Conservation (phyloP, 306 rosid genomes). For the Luffa aegyptiaca region DNA sequence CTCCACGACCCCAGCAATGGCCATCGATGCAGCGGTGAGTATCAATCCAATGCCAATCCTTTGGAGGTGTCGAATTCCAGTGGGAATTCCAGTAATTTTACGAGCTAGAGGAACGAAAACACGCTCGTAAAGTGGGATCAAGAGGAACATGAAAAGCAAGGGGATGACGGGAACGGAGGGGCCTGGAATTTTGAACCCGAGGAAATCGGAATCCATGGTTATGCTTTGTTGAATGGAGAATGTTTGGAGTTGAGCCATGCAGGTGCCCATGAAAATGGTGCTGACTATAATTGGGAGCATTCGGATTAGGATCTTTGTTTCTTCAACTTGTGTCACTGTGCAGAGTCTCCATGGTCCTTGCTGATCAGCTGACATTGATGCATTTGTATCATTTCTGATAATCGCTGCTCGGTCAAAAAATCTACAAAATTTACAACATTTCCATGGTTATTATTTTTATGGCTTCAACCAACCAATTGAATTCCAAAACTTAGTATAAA, state of each 20-base stretch:
- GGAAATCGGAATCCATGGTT: slow-evolving; percentile 44
- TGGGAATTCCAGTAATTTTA: slow-evolving; percentile 63
- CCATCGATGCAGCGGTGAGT: slow-evolving; percentile 60
- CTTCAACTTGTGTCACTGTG: slow-evolving; percentile 81
- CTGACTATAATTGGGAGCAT: slow-evolving; percentile 78
- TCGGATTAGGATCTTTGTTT: slow-evolving; percentile 68
- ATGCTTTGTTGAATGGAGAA: slow-evolving; percentile 64
- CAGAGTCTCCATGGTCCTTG: slow-evolving; percentile 54
- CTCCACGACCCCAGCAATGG: slow-evolving; percentile 44
- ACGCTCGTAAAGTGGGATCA: slow-evolving; percentile 59
- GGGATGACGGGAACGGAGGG: slow-evolving; percentile 71
- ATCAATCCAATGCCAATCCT: slow-evolving; percentile 61
- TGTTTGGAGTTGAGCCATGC: slow-evolving; percentile 84
- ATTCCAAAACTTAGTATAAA: background rate
- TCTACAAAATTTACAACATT: slow-evolving; percentile 20
- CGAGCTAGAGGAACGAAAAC: slow-evolving; percentile 59
- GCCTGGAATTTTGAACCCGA: slow-evolving; percentile 53
- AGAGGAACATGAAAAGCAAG: slow-evolving; percentile 36
- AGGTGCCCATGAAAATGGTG: slow-evolving; percentile 74
- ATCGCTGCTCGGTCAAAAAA: slow-evolving; percentile 70
- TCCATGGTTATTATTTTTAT: background rate
- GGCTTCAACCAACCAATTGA: background rate
- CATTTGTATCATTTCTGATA: slow-evolving; percentile 7
- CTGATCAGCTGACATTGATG: background rate
- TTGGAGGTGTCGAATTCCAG: slow-evolving; percentile 76